These are phyloP conservation scores for Chrysanthemum seticuspe DNA, from an alignment of 129 eudicot species.

Conservation along the genomic window DNA sequence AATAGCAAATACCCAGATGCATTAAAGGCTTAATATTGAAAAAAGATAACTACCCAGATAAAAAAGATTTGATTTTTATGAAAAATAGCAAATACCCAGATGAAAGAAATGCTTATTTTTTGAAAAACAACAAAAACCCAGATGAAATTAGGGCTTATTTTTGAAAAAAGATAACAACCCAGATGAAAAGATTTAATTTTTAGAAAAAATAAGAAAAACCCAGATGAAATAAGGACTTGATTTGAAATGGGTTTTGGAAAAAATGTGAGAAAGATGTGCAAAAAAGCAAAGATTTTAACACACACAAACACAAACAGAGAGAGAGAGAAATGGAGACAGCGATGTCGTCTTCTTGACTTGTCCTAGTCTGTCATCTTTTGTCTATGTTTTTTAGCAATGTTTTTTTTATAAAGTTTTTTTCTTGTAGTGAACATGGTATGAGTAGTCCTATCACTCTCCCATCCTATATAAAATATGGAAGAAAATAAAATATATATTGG, in stretches of 20 bases:
- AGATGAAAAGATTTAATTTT: no score
- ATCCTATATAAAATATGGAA: not conserved
- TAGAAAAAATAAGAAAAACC: not conserved
- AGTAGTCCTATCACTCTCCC: constrained; percentile 40
- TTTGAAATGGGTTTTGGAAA: not conserved
- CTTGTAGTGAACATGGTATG: constrained; percentile 33
- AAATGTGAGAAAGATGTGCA: not conserved
- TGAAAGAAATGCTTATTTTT: no score
- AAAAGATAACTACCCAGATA: no score
- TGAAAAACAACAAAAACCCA: not conserved
- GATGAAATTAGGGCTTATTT: not conserved
- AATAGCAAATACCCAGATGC: no score
- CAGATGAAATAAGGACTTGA: not conserved
- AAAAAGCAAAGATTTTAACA: constrained; percentile 6
- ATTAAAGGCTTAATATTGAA: no score
- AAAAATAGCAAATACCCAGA: no score
- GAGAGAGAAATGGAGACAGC: constrained; percentile 23
- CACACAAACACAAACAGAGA: constrained; percentile 10
- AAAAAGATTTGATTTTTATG: no score
- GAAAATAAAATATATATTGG: not conserved
- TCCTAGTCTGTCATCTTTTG: constrained; percentile 36
- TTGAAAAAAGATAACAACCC: no score
- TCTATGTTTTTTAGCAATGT: not conserved
- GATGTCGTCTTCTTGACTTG: constrained; percentile 44
- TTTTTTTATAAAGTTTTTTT: not conserved